Conservation (phyloP, 192 early-diverging fungal genomes). For the Lobulomyces angularis region DNA sequence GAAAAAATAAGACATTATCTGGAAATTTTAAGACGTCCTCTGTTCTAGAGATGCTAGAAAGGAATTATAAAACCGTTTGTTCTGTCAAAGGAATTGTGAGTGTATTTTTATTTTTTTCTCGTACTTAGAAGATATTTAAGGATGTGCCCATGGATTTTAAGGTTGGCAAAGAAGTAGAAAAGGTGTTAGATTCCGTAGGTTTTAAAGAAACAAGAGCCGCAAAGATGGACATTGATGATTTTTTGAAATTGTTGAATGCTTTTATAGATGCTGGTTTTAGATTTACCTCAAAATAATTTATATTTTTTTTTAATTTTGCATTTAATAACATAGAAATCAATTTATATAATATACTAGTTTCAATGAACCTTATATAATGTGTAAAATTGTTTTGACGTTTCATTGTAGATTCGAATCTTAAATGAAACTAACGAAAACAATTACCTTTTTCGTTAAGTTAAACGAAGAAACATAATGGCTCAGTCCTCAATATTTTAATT, state of each 20-base stretch:
- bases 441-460: too few species aligned
- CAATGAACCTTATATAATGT: too few species aligned
- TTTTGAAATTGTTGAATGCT: slow-evolving; percentile 74
- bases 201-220: slow-evolving; percentile 67
- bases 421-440: too few species aligned
- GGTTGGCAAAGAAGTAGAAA: slow-evolving; percentile 66
- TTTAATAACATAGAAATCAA: too few species aligned
- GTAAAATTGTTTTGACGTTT: too few species aligned
- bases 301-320: too few species aligned
- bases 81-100: slow-evolving; percentile 50
- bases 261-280: slow-evolving; percentile 89
- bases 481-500: too few species aligned
- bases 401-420: too few species aligned
- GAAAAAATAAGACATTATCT: slow-evolving; percentile 88
- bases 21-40: slow-evolving; percentile 82
- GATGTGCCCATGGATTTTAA: slow-evolving; percentile 59
- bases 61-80: slow-evolving; percentile 91
- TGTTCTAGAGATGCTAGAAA: slow-evolving; percentile 81
- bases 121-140: slow-evolving; percentile 49
- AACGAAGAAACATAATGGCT: too few species aligned
- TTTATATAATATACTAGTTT: too few species aligned
- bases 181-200: slow-evolving; percentile 54
- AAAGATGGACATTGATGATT: slow-evolving; percentile 91
- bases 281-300: slow-evolving; percentile 44
- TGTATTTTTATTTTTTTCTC: neutral